Evolutionary conservation across 2,329 filamentous ascomycete species (phyloP).

Genomic region (Cordyceps tenuipes): DNA sequence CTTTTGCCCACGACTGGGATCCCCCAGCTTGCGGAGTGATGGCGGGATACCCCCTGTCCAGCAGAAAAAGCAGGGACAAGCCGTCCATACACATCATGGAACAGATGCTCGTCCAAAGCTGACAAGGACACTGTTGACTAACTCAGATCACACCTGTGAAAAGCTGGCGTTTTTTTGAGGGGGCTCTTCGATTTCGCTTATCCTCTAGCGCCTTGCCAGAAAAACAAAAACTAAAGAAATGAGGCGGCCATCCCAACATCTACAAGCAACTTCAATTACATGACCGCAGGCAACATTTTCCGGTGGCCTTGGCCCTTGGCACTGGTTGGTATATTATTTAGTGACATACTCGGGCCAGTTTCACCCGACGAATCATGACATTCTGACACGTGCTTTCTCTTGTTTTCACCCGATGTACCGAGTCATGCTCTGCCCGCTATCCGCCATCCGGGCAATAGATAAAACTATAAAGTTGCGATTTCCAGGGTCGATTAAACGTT

Average conservation of each 20-base stretch:
- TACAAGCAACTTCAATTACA: not conserved
- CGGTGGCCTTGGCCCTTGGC: not conserved
- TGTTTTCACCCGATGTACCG: not conserved
- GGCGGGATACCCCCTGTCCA: not conserved
- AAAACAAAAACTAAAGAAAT: not conserved
- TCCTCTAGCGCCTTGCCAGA: not conserved
- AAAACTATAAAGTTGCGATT: no score
- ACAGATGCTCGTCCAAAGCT: not conserved
- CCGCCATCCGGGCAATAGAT: no score
- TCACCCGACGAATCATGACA: not conserved
- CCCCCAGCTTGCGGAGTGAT: not conserved
- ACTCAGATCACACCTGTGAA: not conserved
- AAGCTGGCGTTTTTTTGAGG: not conserved
- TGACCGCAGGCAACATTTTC: not conserved
- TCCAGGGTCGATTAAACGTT: not conserved
- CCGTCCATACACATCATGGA: not conserved
- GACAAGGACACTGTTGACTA: not conserved
- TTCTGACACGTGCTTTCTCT: constrained; percentile 2
- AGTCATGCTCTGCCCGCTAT: not conserved
- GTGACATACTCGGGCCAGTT: not conserved
- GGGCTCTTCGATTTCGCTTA: not conserved
- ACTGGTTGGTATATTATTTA: not conserved
- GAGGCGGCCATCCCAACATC: not conserved
- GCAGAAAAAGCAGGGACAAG: not conserved
- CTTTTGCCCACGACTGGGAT: not conserved